phyloP scores from a whole-genome alignment of 2,329 filamentous ascomycete species.

The Neonectria magnoliae region DNA sequence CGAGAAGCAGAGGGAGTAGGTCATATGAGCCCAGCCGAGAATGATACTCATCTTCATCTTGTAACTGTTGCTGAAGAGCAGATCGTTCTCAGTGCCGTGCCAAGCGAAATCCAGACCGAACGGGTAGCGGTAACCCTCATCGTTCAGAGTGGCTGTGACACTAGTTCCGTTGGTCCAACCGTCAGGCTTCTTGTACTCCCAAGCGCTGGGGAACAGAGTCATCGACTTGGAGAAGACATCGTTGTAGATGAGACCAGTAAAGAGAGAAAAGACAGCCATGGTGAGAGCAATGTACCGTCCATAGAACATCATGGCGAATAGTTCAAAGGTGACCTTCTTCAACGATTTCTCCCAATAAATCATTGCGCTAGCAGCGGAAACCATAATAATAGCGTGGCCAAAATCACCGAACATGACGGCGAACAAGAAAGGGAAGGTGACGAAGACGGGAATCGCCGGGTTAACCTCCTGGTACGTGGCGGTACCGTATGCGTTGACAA shows the following conservation, averaged over 20 bases:
- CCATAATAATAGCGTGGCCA: conserved; percentile 92
- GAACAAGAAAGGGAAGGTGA: conserved; percentile 99
- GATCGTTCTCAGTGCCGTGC: conserved; percentile 94
- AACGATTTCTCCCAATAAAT: conserved; percentile 96
- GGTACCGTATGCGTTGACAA: conserved; percentile 98
- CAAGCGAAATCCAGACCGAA: conserved; percentile 96
- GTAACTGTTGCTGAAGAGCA: conserved; percentile 97
- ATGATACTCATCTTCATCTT: conserved; percentile 99
- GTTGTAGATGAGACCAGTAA: conserved; percentile 97
- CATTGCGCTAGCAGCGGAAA: conserved; percentile 85
- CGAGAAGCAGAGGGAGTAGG: conserved; percentile 92
- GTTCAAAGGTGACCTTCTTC: conserved; percentile 91
- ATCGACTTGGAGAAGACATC: conserved; percentile 95
- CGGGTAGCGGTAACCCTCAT: conserved; percentile 83
- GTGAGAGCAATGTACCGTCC: conserved; percentile 98
- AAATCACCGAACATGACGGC: conserved; percentile 99
- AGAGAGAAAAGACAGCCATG: conserved; percentile 98
- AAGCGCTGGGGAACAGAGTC: conserved; percentile 88
- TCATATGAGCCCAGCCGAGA: conserved; percentile 98
- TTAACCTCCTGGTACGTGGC: conserved; percentile 98
- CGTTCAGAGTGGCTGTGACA: conserved; percentile 73
- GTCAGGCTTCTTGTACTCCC: conserved; percentile 78
- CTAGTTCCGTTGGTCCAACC: conserved; percentile 72
- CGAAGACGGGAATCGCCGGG: conserved; percentile 91
- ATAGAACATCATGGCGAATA: conserved; percentile 99